A percentile compares a stretch with the other conserved stretches of the same genome.
These are phyloP conservation scores for Wickerhamiella occidentalis DNA, from an alignment of 805 yeast genomes.

Conservation along the genomic window DNA sequence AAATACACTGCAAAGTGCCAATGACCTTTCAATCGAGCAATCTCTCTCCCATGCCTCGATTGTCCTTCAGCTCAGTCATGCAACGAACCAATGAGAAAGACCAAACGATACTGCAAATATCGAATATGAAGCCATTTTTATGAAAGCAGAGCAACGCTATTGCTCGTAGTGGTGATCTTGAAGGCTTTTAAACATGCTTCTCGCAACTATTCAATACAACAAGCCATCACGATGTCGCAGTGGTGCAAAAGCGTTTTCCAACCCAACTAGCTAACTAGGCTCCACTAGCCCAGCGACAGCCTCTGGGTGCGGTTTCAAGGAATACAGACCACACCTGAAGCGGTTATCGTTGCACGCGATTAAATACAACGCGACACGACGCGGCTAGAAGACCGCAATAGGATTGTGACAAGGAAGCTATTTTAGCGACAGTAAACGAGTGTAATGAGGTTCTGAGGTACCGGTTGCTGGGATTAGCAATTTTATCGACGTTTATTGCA, in stretches of 20 bases:
- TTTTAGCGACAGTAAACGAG: constrained; percentile 19
- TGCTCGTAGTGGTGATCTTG: constrained; percentile 17
- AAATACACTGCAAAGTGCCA: too few relatives aligned
- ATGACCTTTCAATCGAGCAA: too few relatives aligned
- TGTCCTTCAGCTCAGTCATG: too few relatives aligned
- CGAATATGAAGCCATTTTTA: constrained; percentile 1
- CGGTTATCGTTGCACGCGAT: constrained; percentile 17
- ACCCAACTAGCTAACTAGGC: constrained; percentile 41
- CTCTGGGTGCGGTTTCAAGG: constrained; percentile 32
- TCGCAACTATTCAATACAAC: constrained; percentile 12
- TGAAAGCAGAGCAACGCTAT: constrained; percentile 16
- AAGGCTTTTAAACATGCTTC: constrained; percentile 13
- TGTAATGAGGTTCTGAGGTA: constrained; percentile 13
- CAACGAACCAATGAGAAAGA: constrained; percentile 7
- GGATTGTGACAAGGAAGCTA: constrained; percentile 15
- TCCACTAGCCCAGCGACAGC: constrained; percentile 43
- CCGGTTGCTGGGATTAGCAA: constrained; percentile 10
- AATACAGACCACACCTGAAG: constrained; percentile 21
- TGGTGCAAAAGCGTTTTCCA: neutral
- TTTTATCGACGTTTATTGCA: constrained; percentile 14
- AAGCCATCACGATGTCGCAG: constrained; percentile 28
- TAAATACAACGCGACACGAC: constrained; percentile 21
- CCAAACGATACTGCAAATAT: neutral
- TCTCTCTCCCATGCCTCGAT: too few relatives aligned
- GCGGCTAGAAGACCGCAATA: constrained; percentile 21